Conservation (phyloP, 495 filamentous ascomycete species). For the Darksidea phi region DNA sequence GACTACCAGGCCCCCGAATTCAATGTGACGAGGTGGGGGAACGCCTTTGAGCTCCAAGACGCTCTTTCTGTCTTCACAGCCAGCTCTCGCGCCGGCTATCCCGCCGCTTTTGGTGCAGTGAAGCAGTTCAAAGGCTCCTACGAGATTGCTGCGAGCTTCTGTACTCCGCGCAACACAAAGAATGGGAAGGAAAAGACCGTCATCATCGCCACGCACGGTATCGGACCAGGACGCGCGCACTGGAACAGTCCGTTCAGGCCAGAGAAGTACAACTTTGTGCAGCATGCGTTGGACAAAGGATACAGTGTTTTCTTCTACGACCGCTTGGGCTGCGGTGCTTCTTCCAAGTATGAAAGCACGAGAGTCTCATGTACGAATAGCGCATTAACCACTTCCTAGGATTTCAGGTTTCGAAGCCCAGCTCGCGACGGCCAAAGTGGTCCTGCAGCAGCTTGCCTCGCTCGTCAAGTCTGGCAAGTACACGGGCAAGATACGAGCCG, state of each 20-base stretch:
- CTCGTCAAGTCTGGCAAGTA: conserved; percentile 38
- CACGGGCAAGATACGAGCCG: conserved; percentile 19
- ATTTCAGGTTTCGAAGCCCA: conserved; percentile 17
- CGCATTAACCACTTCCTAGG: background rate
- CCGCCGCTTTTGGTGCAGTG: conserved; percentile 4
- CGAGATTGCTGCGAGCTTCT: conserved; percentile 35
- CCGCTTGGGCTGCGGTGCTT: conserved; percentile 30
- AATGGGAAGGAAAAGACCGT: conserved; percentile 30
- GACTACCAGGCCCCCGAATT: conserved; percentile 22
- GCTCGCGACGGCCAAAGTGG: conserved; percentile 24
- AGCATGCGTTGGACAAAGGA: conserved; percentile 27
- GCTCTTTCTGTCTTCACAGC: conserved; percentile 20
- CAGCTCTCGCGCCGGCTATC: conserved; percentile 10
- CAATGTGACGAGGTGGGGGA: conserved; percentile 23
- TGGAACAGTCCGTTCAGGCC: conserved; percentile 35
- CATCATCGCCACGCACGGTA: conserved; percentile 34
- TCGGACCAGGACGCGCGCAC: conserved; percentile 29
- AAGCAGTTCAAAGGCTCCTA: conserved; percentile 23
- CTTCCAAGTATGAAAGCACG: no score
- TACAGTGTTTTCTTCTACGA: conserved; percentile 37
- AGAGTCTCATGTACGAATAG: no score
- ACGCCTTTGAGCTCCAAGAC: conserved; percentile 22
- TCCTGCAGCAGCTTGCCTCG: conserved; percentile 33
- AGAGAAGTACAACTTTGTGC: conserved; percentile 34
- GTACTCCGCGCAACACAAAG: conserved; percentile 28